Evolutionary conservation across 495 filamentous ascomycete genomes (phyloP).

Genomic region (Trichoderma asperelloides): DNA sequence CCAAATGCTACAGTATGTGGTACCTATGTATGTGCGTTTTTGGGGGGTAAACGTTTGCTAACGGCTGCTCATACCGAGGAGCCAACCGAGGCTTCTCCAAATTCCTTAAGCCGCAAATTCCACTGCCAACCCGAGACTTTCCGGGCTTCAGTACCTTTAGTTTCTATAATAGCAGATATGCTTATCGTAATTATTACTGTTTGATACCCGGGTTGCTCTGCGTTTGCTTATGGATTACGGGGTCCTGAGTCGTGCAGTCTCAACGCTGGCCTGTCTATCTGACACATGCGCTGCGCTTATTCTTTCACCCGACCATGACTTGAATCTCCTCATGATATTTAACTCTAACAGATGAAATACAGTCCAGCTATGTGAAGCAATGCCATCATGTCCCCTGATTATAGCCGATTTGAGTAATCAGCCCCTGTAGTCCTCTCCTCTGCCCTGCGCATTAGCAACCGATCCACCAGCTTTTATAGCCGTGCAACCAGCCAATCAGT

Average conservation of each 20-base stretch:
- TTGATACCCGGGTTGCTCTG: no score
- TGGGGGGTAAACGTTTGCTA: no score
- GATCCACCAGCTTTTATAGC: not conserved
- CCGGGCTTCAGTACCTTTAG: not conserved
- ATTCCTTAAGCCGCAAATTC: not conserved
- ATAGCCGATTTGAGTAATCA: not conserved
- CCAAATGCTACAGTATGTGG: not conserved
- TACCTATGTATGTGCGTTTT: no score
- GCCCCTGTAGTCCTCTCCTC: not conserved
- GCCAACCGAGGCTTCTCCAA: not conserved
- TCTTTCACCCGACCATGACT: not conserved
- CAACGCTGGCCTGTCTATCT: no score
- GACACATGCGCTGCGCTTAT: not conserved
- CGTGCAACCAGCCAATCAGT: not conserved
- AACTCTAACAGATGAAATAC: conserved; percentile 2
- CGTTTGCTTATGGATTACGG: no score
- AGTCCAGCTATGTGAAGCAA: conserved; percentile 2
- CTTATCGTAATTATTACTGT: no score
- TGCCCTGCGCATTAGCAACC: not conserved
- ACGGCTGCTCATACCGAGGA: not conserved
- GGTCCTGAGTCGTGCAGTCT: not conserved
- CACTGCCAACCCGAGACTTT: not conserved
- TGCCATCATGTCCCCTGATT: not conserved
- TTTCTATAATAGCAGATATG: no score
- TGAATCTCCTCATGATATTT: conserved; percentile 1